These are phyloP conservation scores for Calocybe indica DNA, from an alignment of 768 basidiomycete genomes.

Conservation along the genomic window DNA sequence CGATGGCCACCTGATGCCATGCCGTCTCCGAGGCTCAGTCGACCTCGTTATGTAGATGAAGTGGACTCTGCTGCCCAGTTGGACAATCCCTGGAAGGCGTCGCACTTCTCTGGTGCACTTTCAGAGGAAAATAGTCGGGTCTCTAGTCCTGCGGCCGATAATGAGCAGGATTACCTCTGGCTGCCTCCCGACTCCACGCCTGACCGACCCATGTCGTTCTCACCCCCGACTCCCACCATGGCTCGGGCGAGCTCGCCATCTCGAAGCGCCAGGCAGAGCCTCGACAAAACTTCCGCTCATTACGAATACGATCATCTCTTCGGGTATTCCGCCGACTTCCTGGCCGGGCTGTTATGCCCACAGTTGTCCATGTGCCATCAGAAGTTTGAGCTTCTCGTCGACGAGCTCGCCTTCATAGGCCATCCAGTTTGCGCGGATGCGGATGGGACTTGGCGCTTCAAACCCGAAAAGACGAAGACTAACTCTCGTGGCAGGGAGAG, in stretches of 20 bases:
- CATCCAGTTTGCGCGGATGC: slow-evolving; percentile 84
- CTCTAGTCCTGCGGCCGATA: slow-evolving; percentile 14
- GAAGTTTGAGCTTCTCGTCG: slow-evolving; percentile 88
- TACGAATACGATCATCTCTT: slow-evolving; percentile 67
- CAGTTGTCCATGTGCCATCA: slow-evolving; percentile 80
- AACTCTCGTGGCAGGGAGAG: slow-evolving; percentile 53
- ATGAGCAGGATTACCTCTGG: slow-evolving; percentile 58
- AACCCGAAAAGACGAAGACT: slow-evolving; percentile 49
- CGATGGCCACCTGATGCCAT: slow-evolving; percentile 78
- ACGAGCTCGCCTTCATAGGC: slow-evolving; percentile 89
- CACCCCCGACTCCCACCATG: slow-evolving; percentile 23
- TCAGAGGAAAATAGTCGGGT: slow-evolving; percentile 16
- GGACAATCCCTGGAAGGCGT: slow-evolving; percentile 73
- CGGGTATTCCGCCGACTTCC: slow-evolving; percentile 74
- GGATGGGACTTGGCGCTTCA: slow-evolving; percentile 73
- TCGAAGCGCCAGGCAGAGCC: slow-evolving; percentile 44
- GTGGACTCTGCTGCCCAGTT: slow-evolving; percentile 41
- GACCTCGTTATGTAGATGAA: slow-evolving; percentile 49
- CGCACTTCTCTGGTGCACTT: slow-evolving; percentile 39
- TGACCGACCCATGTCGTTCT: slow-evolving; percentile 47
- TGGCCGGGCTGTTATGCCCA: slow-evolving; percentile 79
- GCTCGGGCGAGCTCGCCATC: slow-evolving; percentile 31
- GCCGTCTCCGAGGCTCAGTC: slow-evolving; percentile 60
- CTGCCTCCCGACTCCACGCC: slow-evolving; percentile 43
- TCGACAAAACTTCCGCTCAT: slow-evolving; percentile 25